Percentiles rank a stretch among this genome's conserved stretches.
phyloP scores from a whole-genome alignment of 257 asterid genomes.

The Plantago ovata region DNA sequence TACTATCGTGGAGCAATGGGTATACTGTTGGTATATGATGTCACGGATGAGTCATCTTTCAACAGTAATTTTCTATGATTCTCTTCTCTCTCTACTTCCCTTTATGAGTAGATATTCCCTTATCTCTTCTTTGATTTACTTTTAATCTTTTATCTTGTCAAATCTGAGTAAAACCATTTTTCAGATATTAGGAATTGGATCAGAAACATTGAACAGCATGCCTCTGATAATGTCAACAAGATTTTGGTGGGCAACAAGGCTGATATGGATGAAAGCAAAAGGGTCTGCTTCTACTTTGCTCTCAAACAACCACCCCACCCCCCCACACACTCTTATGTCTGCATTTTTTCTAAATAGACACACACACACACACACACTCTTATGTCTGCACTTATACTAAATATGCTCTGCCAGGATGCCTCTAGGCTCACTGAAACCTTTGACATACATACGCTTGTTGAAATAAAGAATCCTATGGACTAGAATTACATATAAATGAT shows the following conservation, averaged over 20 bases:
- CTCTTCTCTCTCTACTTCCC: constrained; percentile 10
- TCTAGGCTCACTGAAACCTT: constrained; percentile 11
- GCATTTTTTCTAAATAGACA: not conserved
- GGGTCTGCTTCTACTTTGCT: constrained; percentile 41
- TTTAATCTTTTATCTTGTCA: constrained; percentile 4
- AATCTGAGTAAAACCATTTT: constrained; percentile 19
- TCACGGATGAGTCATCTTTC: constrained; percentile 74
- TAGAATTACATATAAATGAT: constrained; percentile 12
- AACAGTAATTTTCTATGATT: constrained; percentile 48
- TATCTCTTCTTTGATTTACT: not conserved
- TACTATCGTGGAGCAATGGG: constrained; percentile 95
- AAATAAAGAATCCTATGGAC: constrained; percentile 6
- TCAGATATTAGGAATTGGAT: constrained; percentile 83
- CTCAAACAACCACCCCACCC: not conserved
- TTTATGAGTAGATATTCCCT: not conserved
- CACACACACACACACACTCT: no score
- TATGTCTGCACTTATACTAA: not conserved
- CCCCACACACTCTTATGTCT: no score
- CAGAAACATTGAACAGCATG: constrained; percentile 75
- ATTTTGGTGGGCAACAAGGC: constrained; percentile 83
- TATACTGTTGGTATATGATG: constrained; percentile 77
- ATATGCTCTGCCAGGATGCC: constrained; percentile 1
- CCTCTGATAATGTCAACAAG: constrained; percentile 78
- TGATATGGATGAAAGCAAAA: constrained; percentile 86
- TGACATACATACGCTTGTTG: constrained; percentile 5